Percentiles rank a stretch among this genome's conserved stretches.
Evolutionary conservation across 2,329 filamentous ascomycete genomes (phyloP).

Genomic region (Mycosphaerelloides madeirae): DNA sequence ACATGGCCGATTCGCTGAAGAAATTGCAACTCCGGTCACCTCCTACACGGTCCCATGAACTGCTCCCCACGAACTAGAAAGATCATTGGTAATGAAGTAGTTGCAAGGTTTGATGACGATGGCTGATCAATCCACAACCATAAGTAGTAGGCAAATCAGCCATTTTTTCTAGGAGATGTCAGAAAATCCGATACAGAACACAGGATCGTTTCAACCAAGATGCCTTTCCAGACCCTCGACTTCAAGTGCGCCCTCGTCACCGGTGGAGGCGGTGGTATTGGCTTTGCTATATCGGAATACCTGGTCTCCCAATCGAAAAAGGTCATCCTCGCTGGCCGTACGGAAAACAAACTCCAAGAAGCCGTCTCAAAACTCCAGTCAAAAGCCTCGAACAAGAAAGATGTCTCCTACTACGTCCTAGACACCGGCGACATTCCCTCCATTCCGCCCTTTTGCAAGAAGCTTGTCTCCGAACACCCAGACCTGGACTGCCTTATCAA

Average conservation of each 20-base stretch:
- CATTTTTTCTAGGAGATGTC: too few relatives aligned
- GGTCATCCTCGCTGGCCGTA: slow-evolving; percentile 52
- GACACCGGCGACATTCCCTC: slow-evolving; percentile 46
- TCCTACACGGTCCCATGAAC: too few relatives aligned
- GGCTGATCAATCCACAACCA: too few relatives aligned
- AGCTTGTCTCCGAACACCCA: slow-evolving; percentile 47
- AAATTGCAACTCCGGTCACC: too few relatives aligned
- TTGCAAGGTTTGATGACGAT: too few relatives aligned
- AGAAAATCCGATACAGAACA: slow-evolving; percentile 4
- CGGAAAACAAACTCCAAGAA: slow-evolving; percentile 33
- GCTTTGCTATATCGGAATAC: slow-evolving; percentile 46
- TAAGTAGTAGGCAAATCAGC: too few relatives aligned
- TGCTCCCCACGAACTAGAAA: too few relatives aligned
- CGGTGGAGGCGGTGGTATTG: slow-evolving; percentile 51
- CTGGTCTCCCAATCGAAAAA: slow-evolving; percentile 47
- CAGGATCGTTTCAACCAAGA: neutral
- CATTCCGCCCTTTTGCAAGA: slow-evolving; percentile 44
- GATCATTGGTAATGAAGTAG: too few relatives aligned
- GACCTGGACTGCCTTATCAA: slow-evolving; percentile 57
- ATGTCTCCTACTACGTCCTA: slow-evolving; percentile 48
- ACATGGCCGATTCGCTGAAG: too few relatives aligned
- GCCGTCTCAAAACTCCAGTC: slow-evolving; percentile 42
- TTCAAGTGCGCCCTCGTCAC: slow-evolving; percentile 32
- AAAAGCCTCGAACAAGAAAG: slow-evolving; percentile 42
- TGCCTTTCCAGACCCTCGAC: neutral